These are phyloP conservation scores for Akanthomyces muscarius DNA, from an alignment of 2,329 filamentous ascomycete species.

Conservation along the genomic window DNA sequence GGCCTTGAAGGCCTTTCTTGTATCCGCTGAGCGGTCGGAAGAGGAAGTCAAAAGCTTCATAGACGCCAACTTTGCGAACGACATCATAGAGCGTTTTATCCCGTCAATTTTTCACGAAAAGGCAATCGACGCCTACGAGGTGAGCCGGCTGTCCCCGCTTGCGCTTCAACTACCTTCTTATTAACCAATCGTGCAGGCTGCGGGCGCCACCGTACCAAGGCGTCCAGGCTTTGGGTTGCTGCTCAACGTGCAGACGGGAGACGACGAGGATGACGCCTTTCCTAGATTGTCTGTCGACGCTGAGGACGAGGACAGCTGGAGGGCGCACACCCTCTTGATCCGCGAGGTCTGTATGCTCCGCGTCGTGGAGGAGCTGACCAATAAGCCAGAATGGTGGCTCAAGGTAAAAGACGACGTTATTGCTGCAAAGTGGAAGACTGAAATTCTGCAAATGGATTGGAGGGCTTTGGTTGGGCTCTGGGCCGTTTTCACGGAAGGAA, in stretches of 20 bases:
- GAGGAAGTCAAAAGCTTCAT: neutral
- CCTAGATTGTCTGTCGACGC: conserved; percentile 16
- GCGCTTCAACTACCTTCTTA: neutral
- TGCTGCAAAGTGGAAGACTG: conserved; percentile 27
- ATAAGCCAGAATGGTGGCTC: conserved; percentile 34
- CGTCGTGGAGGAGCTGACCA: conserved; percentile 31
- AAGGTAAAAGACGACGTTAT: conserved; percentile 29
- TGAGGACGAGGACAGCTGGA: conserved; percentile 21
- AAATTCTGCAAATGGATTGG: conserved; percentile 31
- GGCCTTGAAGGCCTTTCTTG: neutral
- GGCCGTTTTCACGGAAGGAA: conserved; percentile 28
- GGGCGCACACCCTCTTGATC: conserved; percentile 26
- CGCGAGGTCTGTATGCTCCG: conserved; percentile 33
- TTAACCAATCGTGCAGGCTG: neutral
- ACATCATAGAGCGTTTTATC: neutral
- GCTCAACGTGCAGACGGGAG: neutral
- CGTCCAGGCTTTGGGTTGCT: neutral
- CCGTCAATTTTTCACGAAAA: neutral
- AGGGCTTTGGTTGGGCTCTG: conserved; percentile 16
- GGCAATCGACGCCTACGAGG: conserved; percentile 1
- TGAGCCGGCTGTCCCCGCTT: neutral
- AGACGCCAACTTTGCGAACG: neutral
- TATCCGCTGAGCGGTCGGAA: neutral
- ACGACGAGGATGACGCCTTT: neutral
- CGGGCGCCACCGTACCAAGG: neutral